Percentiles rank a stretch among this genome's conserved stretches.
These are phyloP conservation scores for Pyricularia grisea DNA, from an alignment of 2,329 filamentous ascomycete genomes.

Conservation along the genomic window DNA sequence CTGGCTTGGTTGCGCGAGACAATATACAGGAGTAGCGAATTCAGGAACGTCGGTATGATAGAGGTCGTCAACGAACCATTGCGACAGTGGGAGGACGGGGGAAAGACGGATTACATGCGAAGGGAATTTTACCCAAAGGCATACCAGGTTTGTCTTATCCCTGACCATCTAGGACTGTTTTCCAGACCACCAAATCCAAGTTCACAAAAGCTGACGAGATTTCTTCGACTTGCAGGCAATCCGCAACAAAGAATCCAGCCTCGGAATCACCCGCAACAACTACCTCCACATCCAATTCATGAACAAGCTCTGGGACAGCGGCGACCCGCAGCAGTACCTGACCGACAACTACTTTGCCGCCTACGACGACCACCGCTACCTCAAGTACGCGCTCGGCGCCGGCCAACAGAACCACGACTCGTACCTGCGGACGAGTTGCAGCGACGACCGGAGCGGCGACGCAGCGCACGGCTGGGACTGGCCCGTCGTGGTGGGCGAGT, in stretches of 20 bases:
- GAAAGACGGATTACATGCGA: conserved; percentile 20
- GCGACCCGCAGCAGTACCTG: conserved; percentile 38
- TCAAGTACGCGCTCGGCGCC: conserved; percentile 35
- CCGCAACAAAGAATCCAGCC: conserved; percentile 33
- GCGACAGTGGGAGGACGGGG: conserved; percentile 17
- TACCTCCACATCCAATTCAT: conserved; percentile 42
- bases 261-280: conserved; percentile 30
- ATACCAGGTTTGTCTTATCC: conserved; percentile 8
- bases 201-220: background rate
- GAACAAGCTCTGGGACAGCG: conserved; percentile 44
- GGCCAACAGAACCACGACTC: conserved; percentile 26
- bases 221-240: conserved; percentile 25
- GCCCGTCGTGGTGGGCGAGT: conserved; percentile 49
- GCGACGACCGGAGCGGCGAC: conserved; percentile 30
- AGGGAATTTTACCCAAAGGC: conserved; percentile 38
- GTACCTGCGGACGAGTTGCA: conserved; percentile 44
- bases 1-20: conserved; percentile 44
- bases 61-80: conserved; percentile 50
- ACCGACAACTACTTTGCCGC: conserved; percentile 31
- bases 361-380: conserved; percentile 51
- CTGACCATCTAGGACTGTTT: background rate
- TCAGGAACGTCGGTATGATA: conserved; percentile 48
- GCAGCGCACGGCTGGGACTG: conserved; percentile 12
- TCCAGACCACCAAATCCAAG: no score
- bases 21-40: conserved; percentile 37